Base-by-base conservation (phyloP, 192 early-diverging fungal genomes). In the Chytriomyces sp. region DNA sequence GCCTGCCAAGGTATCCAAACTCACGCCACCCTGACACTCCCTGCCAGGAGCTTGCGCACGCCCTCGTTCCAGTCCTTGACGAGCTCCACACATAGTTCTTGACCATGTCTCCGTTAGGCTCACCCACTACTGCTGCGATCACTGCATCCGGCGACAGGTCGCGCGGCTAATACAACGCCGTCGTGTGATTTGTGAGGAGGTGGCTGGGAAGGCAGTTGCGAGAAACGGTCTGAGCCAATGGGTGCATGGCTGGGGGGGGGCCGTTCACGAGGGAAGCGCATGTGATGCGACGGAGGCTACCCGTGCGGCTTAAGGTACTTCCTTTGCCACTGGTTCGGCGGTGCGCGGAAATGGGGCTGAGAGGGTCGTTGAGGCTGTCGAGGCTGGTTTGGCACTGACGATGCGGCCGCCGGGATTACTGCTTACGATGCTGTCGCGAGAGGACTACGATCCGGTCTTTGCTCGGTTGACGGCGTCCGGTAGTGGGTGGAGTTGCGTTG, bases 1-100 rank as follows among this genome's bases (percentile, higher is more conserved):
- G 22, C 44, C 44, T 49, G 44, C 14, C 17, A 56, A 53, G n/a
- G 53, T 31, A 56, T 68, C 66, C 25, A 68, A 31, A 14, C 37
- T 49, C 22, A 70, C 57, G 19, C 36, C 19, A 70, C 57, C 1
- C 68, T 57, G 28, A 70, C 57, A 70, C 68, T 70, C n/a, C 56
- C 56, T 3, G 25, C 22, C 5, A 70, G 19, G 17, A 57, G 2
- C 56, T 31, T 25, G 19, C 32, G 25, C 5, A 70, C 55, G 8
- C 55, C 68, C 10, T 59, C 53, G 32, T 70, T 17, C 68, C 68
- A 70, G 5, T 49, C 57, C 10, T 31, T 7, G 33, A 70, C 68
- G 2, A 70, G n/a, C 31, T 70, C 68, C 5, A n/a, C n/a, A 17
- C 41, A 54, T 22, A 70, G 8, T 5, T 17, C 32, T 38, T 30